phyloP scores from a whole-genome alignment of 169 alveolate species.

The Theileria parva region DNA sequence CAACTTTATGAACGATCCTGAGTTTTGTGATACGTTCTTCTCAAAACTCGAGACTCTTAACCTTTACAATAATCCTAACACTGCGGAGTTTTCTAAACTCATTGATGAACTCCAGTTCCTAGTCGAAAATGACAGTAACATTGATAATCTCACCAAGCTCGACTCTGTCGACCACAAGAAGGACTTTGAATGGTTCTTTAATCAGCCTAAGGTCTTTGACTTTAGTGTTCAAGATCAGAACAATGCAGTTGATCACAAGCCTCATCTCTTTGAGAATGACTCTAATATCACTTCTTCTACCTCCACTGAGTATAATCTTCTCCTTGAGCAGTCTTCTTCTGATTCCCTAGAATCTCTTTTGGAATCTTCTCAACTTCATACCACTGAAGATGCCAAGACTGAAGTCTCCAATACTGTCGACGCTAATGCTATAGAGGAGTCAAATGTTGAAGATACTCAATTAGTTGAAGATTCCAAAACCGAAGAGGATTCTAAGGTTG shows the following conservation, averaged over 20 bases:
- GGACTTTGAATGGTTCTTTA: constrained; percentile 59
- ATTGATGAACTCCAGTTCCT: constrained; percentile 42
- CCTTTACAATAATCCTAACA: constrained; percentile 14
- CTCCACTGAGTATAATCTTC: too few species aligned
- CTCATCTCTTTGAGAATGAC: too few species aligned
- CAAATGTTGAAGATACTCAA: too few species aligned
- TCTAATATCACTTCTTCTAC: too few species aligned
- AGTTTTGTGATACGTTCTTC: constrained; percentile 19
- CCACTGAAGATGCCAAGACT: too few species aligned
- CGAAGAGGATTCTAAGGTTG: too few species aligned
- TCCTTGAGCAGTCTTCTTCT: too few species aligned
- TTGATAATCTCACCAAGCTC: constrained; percentile 6
- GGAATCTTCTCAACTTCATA: too few species aligned
- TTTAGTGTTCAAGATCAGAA: neutral
- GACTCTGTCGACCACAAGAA: constrained; percentile 31
- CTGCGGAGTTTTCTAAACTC: constrained; percentile 18
- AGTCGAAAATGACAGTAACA: constrained; percentile 22
- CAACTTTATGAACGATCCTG: constrained; percentile 22
- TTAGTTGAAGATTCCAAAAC: neutral
- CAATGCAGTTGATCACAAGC: too few species aligned
- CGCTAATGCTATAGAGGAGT: too few species aligned
- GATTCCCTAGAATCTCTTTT: too few species aligned
- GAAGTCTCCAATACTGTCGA: too few species aligned
- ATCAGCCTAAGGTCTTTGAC: constrained; percentile 21
- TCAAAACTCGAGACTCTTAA: constrained; percentile 3